These are phyloP conservation scores for Prasinococcaceae sp. DNA, from an alignment of 139 green algal genomes.

Conservation along the genomic window DNA sequence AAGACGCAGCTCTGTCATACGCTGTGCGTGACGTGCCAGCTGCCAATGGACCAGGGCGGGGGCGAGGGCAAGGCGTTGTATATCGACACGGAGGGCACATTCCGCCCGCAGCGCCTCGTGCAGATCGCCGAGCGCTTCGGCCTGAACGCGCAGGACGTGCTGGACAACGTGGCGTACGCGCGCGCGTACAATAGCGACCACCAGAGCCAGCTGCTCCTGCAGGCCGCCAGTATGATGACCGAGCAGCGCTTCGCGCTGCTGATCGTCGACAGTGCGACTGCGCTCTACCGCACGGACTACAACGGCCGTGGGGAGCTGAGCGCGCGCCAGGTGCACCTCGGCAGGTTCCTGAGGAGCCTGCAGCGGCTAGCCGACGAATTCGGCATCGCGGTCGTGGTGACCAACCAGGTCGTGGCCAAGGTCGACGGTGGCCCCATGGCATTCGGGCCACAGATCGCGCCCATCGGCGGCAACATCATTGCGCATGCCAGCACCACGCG, in stretches of 20 bases:
- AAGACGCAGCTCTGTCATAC: slow-evolving; percentile 99
- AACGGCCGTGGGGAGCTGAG: slow-evolving; percentile 73
- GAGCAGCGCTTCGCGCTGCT: slow-evolving; percentile 83
- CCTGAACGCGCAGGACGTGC: slow-evolving; percentile 70
- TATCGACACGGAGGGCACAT: slow-evolving; percentile 96
- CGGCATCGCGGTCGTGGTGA: slow-evolving; percentile 85
- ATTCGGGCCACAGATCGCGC: slow-evolving; percentile 78
- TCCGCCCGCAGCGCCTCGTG: slow-evolving; percentile 67
- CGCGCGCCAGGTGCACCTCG: slow-evolving; percentile 65
- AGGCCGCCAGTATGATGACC: slow-evolving; percentile 82
- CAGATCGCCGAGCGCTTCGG: slow-evolving; percentile 84
- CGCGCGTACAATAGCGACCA: slow-evolving; percentile 97
- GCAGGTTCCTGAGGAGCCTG: slow-evolving; percentile 73
- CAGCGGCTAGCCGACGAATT: slow-evolving; percentile 88
- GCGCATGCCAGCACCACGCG: slow-evolving; percentile 95
- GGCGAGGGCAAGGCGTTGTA: slow-evolving; percentile 89
- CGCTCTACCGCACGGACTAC: slow-evolving; percentile 59
- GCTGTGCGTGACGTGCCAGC: slow-evolving; percentile 90
- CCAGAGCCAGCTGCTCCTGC: slow-evolving; percentile 72
- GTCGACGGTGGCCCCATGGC: slow-evolving; percentile 83
- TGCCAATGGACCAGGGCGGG: too few species aligned
- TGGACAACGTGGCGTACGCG: slow-evolving; percentile 97
- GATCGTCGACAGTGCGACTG: slow-evolving; percentile 89
- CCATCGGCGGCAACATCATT: slow-evolving; percentile 99
- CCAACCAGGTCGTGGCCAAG: slow-evolving; percentile 92